Conservation (phyloP, 352 stramenopile species). For the Globisporangium viniferum region DNA sequence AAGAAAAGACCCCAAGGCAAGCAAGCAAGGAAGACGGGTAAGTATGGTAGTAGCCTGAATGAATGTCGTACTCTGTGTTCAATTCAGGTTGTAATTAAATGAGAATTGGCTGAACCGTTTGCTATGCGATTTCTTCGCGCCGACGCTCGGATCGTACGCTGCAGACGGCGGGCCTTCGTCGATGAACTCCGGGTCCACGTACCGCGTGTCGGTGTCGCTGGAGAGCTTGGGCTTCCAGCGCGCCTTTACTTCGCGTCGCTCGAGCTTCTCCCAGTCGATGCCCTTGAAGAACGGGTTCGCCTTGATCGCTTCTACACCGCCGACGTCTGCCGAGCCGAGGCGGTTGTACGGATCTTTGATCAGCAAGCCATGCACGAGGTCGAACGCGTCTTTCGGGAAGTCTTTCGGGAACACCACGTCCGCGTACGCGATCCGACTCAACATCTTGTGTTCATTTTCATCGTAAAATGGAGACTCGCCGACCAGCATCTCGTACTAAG, state of each 20-base stretch:
- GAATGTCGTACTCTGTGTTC: neutral
- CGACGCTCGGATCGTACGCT: constrained; percentile 67
- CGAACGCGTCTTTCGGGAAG: constrained; percentile 73
- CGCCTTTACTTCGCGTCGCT: constrained; percentile 66
- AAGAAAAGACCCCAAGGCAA: neutral
- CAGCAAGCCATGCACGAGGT: constrained; percentile 71
- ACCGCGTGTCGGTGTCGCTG: constrained; percentile 84
- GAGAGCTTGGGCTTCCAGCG: constrained; percentile 83
- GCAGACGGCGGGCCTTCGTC: constrained; percentile 81
- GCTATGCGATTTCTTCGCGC: constrained; percentile 61
- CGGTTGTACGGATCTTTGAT: constrained; percentile 69
- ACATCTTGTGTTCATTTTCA: constrained; percentile 88
- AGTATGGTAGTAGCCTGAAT: constrained; percentile 1
- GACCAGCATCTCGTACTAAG: constrained; percentile 85
- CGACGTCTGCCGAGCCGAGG: constrained; percentile 60
- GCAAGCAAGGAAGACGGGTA: neutral
- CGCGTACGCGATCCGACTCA: constrained; percentile 77
- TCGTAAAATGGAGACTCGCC: constrained; percentile 87
- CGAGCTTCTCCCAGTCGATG: constrained; percentile 77
- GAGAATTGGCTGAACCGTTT: constrained; percentile 89
- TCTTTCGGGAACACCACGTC: constrained; percentile 73
- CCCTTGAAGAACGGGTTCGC: constrained; percentile 61
- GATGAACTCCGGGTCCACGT: constrained; percentile 88
- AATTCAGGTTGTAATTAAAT: constrained; percentile 82
- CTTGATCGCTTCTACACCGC: constrained; percentile 75